Evolutionary conservation across 2,329 filamentous ascomycete genomes (phyloP), one percentile per base, ranked within the genome.

Genomic region (Coniochaeta prunicola): DNA sequence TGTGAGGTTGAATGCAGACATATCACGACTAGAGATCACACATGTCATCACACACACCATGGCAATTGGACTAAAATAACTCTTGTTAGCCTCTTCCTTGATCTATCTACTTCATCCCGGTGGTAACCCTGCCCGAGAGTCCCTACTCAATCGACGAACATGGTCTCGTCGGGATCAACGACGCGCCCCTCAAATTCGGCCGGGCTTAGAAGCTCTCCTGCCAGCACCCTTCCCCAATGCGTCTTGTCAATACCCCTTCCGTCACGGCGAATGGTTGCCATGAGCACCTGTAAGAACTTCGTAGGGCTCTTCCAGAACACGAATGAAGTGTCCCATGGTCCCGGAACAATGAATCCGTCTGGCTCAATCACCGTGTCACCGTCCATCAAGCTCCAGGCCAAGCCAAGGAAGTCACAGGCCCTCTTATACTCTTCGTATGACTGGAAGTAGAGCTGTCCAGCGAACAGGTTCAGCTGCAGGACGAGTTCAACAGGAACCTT

Each of bases 381-480:
- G 0, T 64, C 61, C 5, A 61, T 42, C 9, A 58, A 40, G 0
- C 58, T 55, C 60, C 69, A 74, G 0, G 74, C 69, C 0, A 88
- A 65, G 0, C 84, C 80, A 0, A 89, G 70, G 42, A 77, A 78
- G 1, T 73, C 66, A 60, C 84, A 87, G 0, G 80, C 66, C 1
- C 72, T 67, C 0, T 67, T 62, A 61, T 90, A 91, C 57, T 89
- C 80, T 0, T 71, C 59, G 48, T 76, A 81, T 0, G 74, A 77
- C 0, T 67, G 68, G 10, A 90, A 73, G 63, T 90, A 91, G 0
- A 90, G 74, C 58, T 88, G 85, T 0, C 88, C 88, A 0, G 88
- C 76, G 58, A 91, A 90, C 0, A 91, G 70, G 48, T 88, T 87
- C 0, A 91, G 75, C 59, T 83, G 75, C 0, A 75, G 70, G 0